A percentile compares a stretch with the other conserved stretches of the same genome.
phyloP scores from a whole-genome alignment of 1,284 basidiomycete species.

The Ustilago trichophora region DNA sequence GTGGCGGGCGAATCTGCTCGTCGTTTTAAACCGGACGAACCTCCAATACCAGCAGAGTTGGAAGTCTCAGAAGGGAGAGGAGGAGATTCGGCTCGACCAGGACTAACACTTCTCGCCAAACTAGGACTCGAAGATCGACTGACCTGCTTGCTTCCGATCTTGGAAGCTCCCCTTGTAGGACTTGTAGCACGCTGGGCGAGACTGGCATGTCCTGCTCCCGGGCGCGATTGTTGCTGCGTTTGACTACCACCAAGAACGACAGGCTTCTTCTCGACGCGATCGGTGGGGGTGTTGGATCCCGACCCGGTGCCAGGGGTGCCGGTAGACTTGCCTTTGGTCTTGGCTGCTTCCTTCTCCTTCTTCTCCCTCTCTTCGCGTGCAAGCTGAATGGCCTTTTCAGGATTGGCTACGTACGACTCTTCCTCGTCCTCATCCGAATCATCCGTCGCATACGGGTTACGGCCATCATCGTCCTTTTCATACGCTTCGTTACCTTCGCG shows the following conservation, averaged over 20 bases:
- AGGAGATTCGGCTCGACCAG: conserved; percentile 38
- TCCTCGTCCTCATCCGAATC: conserved; percentile 62
- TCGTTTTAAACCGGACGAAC: conserved; percentile 34
- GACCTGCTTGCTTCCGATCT: conserved; percentile 50
- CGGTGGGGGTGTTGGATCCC: conserved; percentile 41
- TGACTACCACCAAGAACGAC: conserved; percentile 10
- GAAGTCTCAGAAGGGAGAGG: conserved; percentile 10
- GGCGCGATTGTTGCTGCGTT: conserved; percentile 39
- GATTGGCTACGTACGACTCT: conserved; percentile 62
- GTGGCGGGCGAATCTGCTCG: conserved; percentile 30
- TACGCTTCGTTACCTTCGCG: conserved; percentile 63
- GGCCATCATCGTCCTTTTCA: conserved; percentile 63
- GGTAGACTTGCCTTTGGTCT: conserved; percentile 35
- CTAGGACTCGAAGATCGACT: conserved; percentile 42
- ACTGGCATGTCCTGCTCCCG: conserved; percentile 54
- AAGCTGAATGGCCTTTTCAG: conserved; percentile 62
- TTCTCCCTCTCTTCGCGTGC: conserved; percentile 61
- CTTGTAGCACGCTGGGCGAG: conserved; percentile 54
- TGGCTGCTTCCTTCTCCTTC: conserved; percentile 44
- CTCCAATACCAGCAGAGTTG: too few relatives aligned
- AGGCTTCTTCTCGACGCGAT: conserved; percentile 38
- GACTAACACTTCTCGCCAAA: conserved; percentile 25
- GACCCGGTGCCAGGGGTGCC: conserved; percentile 22
- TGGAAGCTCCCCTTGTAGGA: conserved; percentile 37
- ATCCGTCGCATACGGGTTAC: conserved; percentile 61